Base-by-base conservation (phyloP, 2,329 filamentous ascomycete species). In the Lachnellula cervina region DNA sequence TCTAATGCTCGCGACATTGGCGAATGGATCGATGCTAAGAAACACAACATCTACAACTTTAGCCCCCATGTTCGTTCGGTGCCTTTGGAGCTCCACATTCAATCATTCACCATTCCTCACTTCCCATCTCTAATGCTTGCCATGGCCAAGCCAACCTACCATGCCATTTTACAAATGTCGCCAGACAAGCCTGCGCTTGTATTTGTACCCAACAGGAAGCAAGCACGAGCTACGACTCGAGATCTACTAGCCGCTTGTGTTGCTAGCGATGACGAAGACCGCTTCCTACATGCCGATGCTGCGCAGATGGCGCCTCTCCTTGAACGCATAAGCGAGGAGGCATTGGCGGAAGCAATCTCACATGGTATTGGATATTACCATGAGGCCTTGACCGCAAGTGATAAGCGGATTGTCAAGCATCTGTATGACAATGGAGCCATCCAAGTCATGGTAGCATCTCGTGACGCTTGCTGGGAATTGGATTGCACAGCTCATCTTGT, bases 21-120 rank as follows among this genome's bases (percentile, higher is more conserved):
- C 51, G 94, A 97, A 73, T 99, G 94, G 94, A 91, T 99, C 63
- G 94, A 95, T 63, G 94, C 93, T 7, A 96, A 86, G 72, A 97
- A 97, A 77, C 94, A 99, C 70, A 96, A 94, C 49, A 96, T 96
- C 61, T 99, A 93, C 80, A 99, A 99, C 75, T 99, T 99, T 76
- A 96, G 90, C 66, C 94, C 94, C 2, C 88, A 93, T 67, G 86
- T 93, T 59, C 87, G 95, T 55, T 88, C 91, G 1, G 84, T 97
- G 17, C 92, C 93, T 21, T 77, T 99, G 34, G 93, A 97, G 71
- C 82, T 99, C 55, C 91, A 97, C 70, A 88, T 99, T 48, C 94
- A 99, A 72, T 93, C 92, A 1, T 99, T 94, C 75, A 89, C 87
- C 28, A 96, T 96, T 58, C 91, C 95, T 47, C 95, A 99, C 70